phyloP scores from a whole-genome alignment of 352 stramenopile genomes.

The Phytopythium sindhum region DNA sequence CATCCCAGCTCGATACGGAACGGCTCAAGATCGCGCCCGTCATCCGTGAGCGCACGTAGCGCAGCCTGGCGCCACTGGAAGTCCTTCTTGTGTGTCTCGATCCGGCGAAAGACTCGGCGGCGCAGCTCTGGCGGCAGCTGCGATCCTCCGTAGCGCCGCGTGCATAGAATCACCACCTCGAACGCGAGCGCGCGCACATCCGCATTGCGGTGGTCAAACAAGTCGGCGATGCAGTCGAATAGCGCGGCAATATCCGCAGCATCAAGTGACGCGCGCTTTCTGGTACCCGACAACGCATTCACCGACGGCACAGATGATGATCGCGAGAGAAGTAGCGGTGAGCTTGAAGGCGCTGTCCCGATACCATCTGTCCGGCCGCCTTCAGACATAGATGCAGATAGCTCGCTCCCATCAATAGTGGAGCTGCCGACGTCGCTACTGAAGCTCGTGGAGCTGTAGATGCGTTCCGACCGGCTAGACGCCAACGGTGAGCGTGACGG shows the following conservation, averaged over 20 bases:
- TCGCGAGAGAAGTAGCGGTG: conserved; percentile 1
- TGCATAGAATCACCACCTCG: conserved; percentile 66
- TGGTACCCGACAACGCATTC: not conserved
- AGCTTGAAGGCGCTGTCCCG: not conserved
- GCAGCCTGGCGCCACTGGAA: conserved; percentile 63
- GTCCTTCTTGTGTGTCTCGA: conserved; percentile 54
- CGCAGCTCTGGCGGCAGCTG: conserved; percentile 40
- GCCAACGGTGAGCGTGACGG: not conserved
- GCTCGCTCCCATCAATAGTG: not conserved
- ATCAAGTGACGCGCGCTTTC: conserved; percentile 6
- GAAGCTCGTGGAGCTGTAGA: not conserved
- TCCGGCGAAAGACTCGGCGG: conserved; percentile 47
- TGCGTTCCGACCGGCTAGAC: not conserved
- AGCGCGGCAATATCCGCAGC: conserved; percentile 49
- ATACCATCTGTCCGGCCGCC: not conserved
- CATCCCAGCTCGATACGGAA: conserved; percentile 72
- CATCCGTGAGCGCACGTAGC: conserved; percentile 55
- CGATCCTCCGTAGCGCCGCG: conserved; percentile 48
- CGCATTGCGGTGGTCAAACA: conserved; percentile 69
- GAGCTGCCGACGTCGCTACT: conserved; percentile 22
- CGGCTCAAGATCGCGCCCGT: conserved; percentile 61
- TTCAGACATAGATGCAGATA: not conserved
- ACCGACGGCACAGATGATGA: conserved; percentile 11
- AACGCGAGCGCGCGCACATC: conserved; percentile 71
- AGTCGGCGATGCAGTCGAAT: conserved; percentile 59